Conservation (phyloP, 106 monocot genomes). For the Agapanthus africanus region DNA sequence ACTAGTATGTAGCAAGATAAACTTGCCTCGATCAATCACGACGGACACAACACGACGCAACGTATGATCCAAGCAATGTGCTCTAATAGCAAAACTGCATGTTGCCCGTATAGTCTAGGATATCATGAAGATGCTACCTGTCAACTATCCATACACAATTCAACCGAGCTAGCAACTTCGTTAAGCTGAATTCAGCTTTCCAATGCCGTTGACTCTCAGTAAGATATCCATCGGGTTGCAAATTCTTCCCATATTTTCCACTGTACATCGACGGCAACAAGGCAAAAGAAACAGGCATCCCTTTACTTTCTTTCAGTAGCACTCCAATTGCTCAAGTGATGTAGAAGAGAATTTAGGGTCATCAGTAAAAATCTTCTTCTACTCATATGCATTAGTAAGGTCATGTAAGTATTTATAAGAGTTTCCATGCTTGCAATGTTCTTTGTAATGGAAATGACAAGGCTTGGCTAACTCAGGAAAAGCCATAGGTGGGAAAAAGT, state of each 20-base stretch:
- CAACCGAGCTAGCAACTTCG: constrained; percentile 57
- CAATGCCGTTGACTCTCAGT: constrained; percentile 88
- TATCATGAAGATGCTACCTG: constrained; percentile 30
- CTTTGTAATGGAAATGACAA: constrained; percentile 54
- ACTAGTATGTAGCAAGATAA: too few species aligned
- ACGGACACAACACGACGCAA: too few species aligned
- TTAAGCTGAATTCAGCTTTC: constrained; percentile 64
- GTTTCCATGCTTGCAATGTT: constrained; percentile 59
- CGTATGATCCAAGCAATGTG: too few species aligned
- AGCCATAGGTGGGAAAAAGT: too few species aligned
- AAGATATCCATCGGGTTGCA: constrained; percentile 68
- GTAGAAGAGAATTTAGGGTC: too few species aligned
- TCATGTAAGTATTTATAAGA: constrained; percentile 64
- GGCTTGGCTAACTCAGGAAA: constrained; percentile 12
- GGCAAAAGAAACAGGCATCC: constrained; percentile 49
- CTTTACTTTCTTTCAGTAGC: constrained; percentile 40
- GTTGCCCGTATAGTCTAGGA: constrained; percentile 63
- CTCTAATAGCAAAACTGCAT: constrained; percentile 49
- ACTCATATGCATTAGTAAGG: constrained; percentile 35
- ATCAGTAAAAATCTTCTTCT: constrained; percentile 37
- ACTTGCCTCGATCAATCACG: too few species aligned
- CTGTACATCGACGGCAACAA: constrained; percentile 55
- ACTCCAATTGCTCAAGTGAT: constrained; percentile 65
- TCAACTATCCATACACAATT: constrained; percentile 54
- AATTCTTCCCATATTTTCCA: constrained; percentile 58